phyloP scores from a whole-genome alignment of 75 land plant species.

The Chamaecyparis obtusa region DNA sequence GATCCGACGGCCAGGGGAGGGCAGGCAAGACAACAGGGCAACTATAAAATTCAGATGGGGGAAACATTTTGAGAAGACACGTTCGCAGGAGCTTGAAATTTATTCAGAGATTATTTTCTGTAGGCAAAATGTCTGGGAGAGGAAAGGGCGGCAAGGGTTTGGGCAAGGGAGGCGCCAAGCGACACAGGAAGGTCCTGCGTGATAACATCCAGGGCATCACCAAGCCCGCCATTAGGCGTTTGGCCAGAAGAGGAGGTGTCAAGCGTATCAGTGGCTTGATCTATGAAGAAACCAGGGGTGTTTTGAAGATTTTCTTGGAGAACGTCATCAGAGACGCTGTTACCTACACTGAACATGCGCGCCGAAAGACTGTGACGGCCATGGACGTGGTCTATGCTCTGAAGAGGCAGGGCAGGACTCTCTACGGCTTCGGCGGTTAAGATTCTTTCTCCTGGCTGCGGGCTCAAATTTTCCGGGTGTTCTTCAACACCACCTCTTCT shows the following conservation, averaged over 20 bases:
- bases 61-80: too few species aligned
- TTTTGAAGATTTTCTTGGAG: conserved; percentile 18
- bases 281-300: conserved; percentile 16
- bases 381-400: conserved; percentile 43
- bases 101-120: too few species aligned
- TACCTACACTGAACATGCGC: conserved; percentile 38
- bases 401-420: conserved; percentile 28
- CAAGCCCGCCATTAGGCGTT: conserved; percentile 12
- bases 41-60: not conserved
- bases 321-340: conserved; percentile 18
- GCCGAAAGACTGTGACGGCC: conserved; percentile 36
- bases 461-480: not conserved
- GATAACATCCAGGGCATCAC: not conserved
- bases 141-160: conserved; percentile 43
- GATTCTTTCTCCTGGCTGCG: not conserved
- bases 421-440: conserved; percentile 20
- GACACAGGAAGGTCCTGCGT: conserved; percentile 19
- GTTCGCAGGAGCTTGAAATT: not conserved
- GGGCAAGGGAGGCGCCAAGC: conserved; percentile 38
- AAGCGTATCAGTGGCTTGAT: conserved; percentile 17
- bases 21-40: not conserved
- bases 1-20: not conserved
- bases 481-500: not conserved
- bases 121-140: conserved; percentile 25
- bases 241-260: conserved; percentile 12